These are phyloP conservation scores for Coemansia sp. DNA, from an alignment of 192 early-diverging fungal species.

Conservation along the genomic window DNA sequence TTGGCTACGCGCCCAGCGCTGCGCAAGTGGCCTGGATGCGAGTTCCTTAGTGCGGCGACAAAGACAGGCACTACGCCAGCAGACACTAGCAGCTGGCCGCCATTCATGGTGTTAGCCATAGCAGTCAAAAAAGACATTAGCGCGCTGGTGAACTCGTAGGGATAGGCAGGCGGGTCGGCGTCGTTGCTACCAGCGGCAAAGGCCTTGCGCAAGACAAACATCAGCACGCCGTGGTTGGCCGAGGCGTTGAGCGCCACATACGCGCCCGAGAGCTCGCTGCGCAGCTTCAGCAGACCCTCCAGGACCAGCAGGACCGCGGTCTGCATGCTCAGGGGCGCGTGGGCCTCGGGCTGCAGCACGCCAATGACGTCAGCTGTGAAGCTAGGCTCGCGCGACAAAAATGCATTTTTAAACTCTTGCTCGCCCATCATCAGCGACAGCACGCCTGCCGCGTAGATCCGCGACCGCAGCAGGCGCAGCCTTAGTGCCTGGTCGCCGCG, in stretches of 20 bases:
- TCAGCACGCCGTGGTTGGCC: conserved; percentile 89
- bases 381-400: conserved; percentile 90
- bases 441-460: conserved; percentile 78
- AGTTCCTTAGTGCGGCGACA: conserved; percentile 70
- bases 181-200: conserved; percentile 52
- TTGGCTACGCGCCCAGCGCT: conserved; percentile 71
- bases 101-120: conserved; percentile 76
- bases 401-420: conserved; percentile 61
- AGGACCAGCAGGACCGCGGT: conserved; percentile 79
- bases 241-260: conserved; percentile 87
- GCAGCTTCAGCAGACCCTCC: conserved; percentile 81
- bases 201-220: conserved; percentile 78
- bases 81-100: conserved; percentile 87
- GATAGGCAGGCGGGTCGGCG: conserved; percentile 26
- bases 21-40: conserved; percentile 58
- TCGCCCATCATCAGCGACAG: conserved; percentile 64
- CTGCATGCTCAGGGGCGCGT: conserved; percentile 71
- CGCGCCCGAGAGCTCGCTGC: conserved; percentile 74
- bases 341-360: conserved; percentile 69
- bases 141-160: conserved; percentile 79
- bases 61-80: conserved; percentile 88
- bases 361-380: conserved; percentile 78
- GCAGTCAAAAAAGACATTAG: conserved; percentile 77
- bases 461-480: conserved; percentile 65
- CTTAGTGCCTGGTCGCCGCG: conserved; percentile 52